phyloP scores from a whole-genome alignment of 208 protist genomes.

The Herpetomonas muscarum region DNA sequence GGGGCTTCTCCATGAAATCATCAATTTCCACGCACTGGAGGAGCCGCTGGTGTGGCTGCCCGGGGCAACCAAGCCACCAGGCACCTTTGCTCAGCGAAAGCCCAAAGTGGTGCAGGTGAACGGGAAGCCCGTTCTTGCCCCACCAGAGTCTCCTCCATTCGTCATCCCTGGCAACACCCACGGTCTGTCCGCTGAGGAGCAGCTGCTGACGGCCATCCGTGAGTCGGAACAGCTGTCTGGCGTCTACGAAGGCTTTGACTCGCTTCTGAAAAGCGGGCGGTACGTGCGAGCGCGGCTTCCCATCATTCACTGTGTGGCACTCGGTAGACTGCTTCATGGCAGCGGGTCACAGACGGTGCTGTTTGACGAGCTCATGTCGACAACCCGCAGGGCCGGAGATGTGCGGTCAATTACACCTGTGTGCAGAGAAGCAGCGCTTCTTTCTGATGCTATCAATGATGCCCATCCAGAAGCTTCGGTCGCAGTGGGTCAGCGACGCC shows the following conservation, averaged over 20 bases:
- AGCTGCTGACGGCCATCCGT: not conserved
- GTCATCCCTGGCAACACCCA: not conserved
- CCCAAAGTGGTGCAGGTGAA: not conserved
- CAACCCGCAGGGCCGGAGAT: not conserved
- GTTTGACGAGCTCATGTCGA: not conserved
- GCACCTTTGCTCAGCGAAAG: not conserved
- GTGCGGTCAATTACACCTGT: too few relatives aligned
- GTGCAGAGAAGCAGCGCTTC: too few relatives aligned
- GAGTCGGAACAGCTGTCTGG: not conserved
- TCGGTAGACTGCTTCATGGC: not conserved
- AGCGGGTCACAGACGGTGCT: not conserved
- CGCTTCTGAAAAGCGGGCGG: not conserved
- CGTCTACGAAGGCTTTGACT: not conserved
- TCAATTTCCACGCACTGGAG: not conserved
- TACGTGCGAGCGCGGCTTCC: not conserved
- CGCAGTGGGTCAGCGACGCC: too few relatives aligned
- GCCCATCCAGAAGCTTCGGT: too few relatives aligned
- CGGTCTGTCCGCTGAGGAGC: not conserved
- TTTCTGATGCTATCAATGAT: too few relatives aligned
- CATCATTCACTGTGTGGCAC: not conserved
- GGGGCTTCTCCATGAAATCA: not conserved
- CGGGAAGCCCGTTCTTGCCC: not conserved
- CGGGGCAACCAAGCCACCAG: not conserved
- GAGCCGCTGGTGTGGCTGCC: not conserved
- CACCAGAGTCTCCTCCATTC: not conserved